These are phyloP conservation scores for Botryotinia calthae DNA, from an alignment of 2,329 filamentous ascomycete genomes.

Conservation along the genomic window DNA sequence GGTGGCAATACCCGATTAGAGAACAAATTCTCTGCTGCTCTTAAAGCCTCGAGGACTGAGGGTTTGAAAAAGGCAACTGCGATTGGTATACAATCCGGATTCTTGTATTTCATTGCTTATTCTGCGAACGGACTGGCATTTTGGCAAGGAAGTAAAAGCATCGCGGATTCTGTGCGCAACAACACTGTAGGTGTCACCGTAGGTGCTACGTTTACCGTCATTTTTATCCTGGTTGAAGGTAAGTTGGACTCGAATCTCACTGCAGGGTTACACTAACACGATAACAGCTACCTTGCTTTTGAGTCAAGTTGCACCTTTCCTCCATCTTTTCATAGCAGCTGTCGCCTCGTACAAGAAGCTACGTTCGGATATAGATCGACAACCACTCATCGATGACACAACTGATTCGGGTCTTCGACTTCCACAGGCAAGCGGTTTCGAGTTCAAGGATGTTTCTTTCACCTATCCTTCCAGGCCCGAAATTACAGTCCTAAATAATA, in stretches of 20 bases:
- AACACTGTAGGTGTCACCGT: conserved; percentile 26
- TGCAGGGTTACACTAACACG: conserved; percentile 10
- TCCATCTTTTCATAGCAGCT: conserved; percentile 59
- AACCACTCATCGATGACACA: conserved; percentile 29
- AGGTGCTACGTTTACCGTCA: conserved; percentile 49
- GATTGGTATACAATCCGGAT: conserved; percentile 49
- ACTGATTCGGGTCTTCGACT: conserved; percentile 21
- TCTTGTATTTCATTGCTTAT: conserved; percentile 38
- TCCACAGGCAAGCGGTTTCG: conserved; percentile 15
- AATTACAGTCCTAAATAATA: conserved; percentile 36
- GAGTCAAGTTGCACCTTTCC: conserved; percentile 59
- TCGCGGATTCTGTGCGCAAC: conserved; percentile 41
- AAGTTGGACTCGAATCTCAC: conserved; percentile 32
- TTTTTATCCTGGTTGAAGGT: conserved; percentile 52
- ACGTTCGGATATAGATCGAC: conserved; percentile 26
- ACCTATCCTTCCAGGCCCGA: conserved; percentile 37
- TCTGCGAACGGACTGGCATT: conserved; percentile 58
- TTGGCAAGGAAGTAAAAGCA: conserved; percentile 54
- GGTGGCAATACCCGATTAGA: conserved; percentile 50
- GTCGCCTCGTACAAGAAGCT: conserved; percentile 58
- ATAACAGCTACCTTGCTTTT: conserved; percentile 51
- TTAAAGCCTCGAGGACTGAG: conserved; percentile 44
- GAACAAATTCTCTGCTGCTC: conserved; percentile 46
- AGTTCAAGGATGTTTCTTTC: conserved; percentile 15
- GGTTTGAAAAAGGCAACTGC: conserved; percentile 51